Percentiles rank a stretch among this genome's conserved stretches.
phyloP scores from a whole-genome alignment of 2,329 filamentous ascomycete species.

The Pseudopithomyces maydicus region DNA sequence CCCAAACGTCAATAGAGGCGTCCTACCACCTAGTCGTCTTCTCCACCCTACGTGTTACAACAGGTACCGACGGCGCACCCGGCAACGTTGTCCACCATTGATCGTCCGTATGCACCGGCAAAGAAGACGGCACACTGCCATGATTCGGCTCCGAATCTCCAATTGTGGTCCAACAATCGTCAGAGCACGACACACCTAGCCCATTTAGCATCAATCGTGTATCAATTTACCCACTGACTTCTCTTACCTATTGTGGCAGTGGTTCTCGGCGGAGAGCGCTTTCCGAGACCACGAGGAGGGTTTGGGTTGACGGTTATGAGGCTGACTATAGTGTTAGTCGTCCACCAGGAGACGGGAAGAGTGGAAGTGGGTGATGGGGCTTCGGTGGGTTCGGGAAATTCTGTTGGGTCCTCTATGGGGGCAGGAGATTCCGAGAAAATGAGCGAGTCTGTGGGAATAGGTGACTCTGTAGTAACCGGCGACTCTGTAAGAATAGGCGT shows the following conservation, averaged over 20 bases:
- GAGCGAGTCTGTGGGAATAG: neutral
- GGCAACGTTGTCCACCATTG: neutral
- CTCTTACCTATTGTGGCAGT: neutral
- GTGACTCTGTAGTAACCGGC: neutral
- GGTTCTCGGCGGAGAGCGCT: neutral
- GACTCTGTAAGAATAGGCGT: neutral
- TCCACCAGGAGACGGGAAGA: neutral
- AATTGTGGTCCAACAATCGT: neutral
- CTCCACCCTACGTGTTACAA: neutral
- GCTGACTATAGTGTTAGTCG: neutral
- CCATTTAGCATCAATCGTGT: neutral
- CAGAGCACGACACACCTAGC: neutral
- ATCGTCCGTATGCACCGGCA: neutral
- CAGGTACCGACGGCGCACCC: neutral
- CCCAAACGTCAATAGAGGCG: too few species aligned
- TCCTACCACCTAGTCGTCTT: too few species aligned
- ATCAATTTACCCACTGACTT: neutral
- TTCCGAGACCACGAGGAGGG: too few species aligned
- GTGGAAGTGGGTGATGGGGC: neutral
- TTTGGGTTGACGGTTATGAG: neutral
- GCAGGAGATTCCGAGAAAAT: neutral
- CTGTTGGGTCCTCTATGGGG: neutral
- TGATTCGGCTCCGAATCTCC: neutral
- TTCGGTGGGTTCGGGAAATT: neutral
- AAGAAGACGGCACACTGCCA: neutral